Base-by-base conservation (phyloP, 2,329 filamentous ascomycete genomes). In the Ceratocystis huliohia region DNA sequence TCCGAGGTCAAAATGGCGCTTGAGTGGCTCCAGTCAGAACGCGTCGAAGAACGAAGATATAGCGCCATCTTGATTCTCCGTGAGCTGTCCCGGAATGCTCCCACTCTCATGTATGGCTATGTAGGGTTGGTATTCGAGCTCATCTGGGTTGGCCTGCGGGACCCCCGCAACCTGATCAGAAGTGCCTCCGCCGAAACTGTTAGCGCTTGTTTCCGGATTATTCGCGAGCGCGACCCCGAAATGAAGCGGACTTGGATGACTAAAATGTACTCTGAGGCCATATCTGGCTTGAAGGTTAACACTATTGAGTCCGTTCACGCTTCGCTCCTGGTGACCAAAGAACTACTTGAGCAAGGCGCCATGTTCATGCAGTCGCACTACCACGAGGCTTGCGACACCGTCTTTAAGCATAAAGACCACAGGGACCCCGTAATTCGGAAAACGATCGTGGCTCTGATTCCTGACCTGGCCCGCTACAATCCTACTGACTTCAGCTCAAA, bases 351-450 rank as follows among this genome's bases (percentile, higher is more conserved):
- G 69, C 93, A 96, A 74, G 94, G 94, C 65, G 92, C 91, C 71
- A 99, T 99, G 93, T 99, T 96, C 76, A 97, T 99, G 94, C 91
- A 96, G 72, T 89, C 92, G 48, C 86, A 92, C 73, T 99, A 97
- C 75, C 85, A 88, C 67, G 90, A 96, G 71, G 88, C 91, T 10
- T 97, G 93, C 74, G 94, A 99, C 69, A 92, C 94, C 69, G 89
- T 96, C 45, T 86, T 93, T 70, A 88, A 89, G 69, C 89, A 96
- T 75, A 96, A 96, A 75, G 94, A 99, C 71, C 91, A 97, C 71
- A 85, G 90, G 65, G 95, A 99, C 71, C 79, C 85, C 3, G 88
- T 91, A 45, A 94, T 97, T 70, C 84, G 93, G 65, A 88, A 89
- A 72, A 95, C 96, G 5, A 88, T 97, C 41, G 90, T 97, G 46